Conservation (phyloP, 31 red algal species). For the Endocladia muricata region DNA sequence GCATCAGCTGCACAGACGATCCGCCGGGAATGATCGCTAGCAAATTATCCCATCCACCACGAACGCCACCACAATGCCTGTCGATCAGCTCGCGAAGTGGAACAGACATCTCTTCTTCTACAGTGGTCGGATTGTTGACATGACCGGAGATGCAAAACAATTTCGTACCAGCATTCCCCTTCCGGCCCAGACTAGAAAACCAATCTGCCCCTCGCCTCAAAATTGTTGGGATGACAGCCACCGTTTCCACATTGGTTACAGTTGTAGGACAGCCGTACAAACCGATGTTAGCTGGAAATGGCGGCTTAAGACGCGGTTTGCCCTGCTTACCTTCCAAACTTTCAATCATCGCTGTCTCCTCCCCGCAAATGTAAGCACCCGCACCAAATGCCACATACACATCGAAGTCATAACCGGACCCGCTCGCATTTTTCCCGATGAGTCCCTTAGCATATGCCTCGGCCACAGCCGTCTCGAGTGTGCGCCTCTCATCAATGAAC, state of each 20-base stretch:
- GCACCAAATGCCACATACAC: constrained; percentile 94
- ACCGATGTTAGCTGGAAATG: constrained; percentile 99
- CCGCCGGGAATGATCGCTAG: constrained; percentile 97
- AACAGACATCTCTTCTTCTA: constrained; percentile 99
- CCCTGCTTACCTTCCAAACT: constrained; percentile 97
- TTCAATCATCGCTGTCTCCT: constrained; percentile 99
- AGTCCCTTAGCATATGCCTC: constrained; percentile 93
- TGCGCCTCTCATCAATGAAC: constrained; percentile 84
- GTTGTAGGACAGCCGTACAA: constrained; percentile 97
- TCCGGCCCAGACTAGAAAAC: constrained; percentile 93
- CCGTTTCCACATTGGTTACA: constrained; percentile 97
- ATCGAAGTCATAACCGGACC: constrained; percentile 94
- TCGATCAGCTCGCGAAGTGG: constrained; percentile 92
- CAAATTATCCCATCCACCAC: constrained; percentile 97
- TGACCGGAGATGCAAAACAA: constrained; percentile 95
- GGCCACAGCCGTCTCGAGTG: constrained; percentile 73
- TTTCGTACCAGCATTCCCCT: constrained; percentile 94
- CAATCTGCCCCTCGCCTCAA: constrained; percentile 88
- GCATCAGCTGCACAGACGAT: constrained; percentile 90
- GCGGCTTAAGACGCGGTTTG: constrained; percentile 98
- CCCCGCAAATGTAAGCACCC: constrained; percentile 99
- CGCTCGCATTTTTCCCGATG: constrained; percentile 91
- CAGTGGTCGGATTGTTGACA: constrained; percentile 92
- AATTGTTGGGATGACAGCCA: constrained; percentile 95
- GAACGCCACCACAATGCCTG: constrained; percentile 89